Evolutionary conservation across 2,329 filamentous ascomycete genomes (phyloP), one percentile per base, ranked within the genome.

Genomic region (Fusarium setosum): DNA sequence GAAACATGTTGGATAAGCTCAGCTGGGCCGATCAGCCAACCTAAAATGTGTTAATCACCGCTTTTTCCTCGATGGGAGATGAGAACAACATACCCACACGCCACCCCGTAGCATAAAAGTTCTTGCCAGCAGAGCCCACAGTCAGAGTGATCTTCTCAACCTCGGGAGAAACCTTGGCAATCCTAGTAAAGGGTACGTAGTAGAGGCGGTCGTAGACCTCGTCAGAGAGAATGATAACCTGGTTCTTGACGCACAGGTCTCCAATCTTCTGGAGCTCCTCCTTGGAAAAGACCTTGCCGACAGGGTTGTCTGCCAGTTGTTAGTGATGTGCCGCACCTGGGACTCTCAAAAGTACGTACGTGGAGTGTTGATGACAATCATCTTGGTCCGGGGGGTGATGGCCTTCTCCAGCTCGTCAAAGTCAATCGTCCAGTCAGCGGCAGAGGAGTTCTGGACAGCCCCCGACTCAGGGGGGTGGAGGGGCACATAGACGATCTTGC

Each of bases 81-180:
- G 12, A 11, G 7, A 23, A 45, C 4, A 18, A 74, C 82, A 17
- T 70, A 82, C 83, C 88, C 5, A 98, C 94, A 58, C 96, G 90
- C 96, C 96, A 99, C 45, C 96, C 96, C 0, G 96, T 99, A 56
- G 93, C 93, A 75, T 98, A 98, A 80, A 99, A 99, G 83, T 96
- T 96, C 86, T 99, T 99, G 72, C 96, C 96, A 1, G 94, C 96
- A 1, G 94, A 97, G 18, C 96, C 96, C 26, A 99, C 96, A 0
- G 96, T 98, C 47, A 99, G 80, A 5, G 96, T 98, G 68, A 97
- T 85, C 59, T 88, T 88, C 70, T 94, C 94, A 50, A 98, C 89
- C 76, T 97, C 94, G 0, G 94, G 94, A 0, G 93, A 97, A 17
- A 99, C 83, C 0, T 94, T 97, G 21, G 93, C 93, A 55, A 98